Base-by-base conservation (phyloP, 169 alveolate genomes). In the Cryptosporidium viatorum region DNA sequence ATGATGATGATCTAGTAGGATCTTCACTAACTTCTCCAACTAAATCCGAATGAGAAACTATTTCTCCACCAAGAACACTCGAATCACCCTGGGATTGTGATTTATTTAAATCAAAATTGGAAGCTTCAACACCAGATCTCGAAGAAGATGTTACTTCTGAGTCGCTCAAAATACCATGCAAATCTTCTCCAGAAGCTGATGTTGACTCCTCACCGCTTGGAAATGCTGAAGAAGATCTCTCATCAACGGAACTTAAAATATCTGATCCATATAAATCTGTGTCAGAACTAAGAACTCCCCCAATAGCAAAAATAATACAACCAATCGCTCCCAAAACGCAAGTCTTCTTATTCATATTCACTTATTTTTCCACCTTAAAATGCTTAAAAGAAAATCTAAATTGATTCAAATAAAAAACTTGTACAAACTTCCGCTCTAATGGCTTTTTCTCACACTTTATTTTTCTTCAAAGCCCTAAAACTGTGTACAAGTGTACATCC, bases 241-340 rank as follows among this genome's bases (percentile, higher is more conserved):
- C 67, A 55, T 4, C 31, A 23, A 9, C 37, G 9, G 31, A 55
- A 55, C 35, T 37, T 5, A 26, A 55, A 10, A 29, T 1, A 0
- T 29, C 18, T 2, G 67, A 55, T 2, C 35, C 67, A 55, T 23
- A 55, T 10, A 55, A 55, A 55, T 55, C 14, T 10, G 52, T 23
- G 23, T 65, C 71, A 31, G 71, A 31, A 14, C 71, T 14, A 26
- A 65, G 9, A 10, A 33, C 33, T 29, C 71, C 71, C 12, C 71
- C 71, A 65, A 65, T 33, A 21, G 50, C 71, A 16, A 65, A 51
- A 51, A 33, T 35, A 14, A 65, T 35, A 29, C 50, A 65, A 4
- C 41, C 71, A 65, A 65, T 65, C 7, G 71, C 33, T n/a, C 71
- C 50, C 23, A 65, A 33, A 65, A 65, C 33, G 14, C 16, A 33